Conservation (phyloP, 495 filamentous ascomycete genomes). For the Chlorociboria aeruginascens region DNA sequence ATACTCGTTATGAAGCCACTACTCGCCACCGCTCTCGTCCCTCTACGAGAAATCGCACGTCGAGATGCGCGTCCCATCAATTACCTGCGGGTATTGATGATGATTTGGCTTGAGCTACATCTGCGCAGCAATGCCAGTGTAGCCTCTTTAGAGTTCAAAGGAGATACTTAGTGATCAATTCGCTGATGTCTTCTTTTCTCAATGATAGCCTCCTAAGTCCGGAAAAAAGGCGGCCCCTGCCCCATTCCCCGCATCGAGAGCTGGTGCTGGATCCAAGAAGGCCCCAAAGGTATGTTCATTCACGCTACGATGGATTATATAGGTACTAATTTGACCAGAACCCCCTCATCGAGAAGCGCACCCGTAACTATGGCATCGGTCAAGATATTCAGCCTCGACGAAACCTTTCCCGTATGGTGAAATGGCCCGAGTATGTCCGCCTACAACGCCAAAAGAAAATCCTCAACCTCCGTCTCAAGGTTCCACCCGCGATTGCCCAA, state of each 20-base stretch:
- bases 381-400: slow-evolving; percentile 96
- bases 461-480: slow-evolving; percentile 96
- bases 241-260: slow-evolving; percentile 90
- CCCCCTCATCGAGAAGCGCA: slow-evolving; percentile 96
- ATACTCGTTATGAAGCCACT: slow-evolving; percentile 15
- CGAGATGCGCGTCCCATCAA: slow-evolving; percentile 38
- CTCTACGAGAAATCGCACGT: slow-evolving; percentile 25
- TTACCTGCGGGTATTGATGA: slow-evolving; percentile 45
- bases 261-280: slow-evolving; percentile 77
- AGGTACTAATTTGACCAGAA: slow-evolving; percentile 50
- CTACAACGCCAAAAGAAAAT: slow-evolving; percentile 99
- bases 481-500: slow-evolving; percentile 93
- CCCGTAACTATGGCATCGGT: slow-evolving; percentile 97
- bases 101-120: slow-evolving; percentile 73
- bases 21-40: slow-evolving; percentile 20
- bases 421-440: slow-evolving; percentile 97
- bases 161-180: slow-evolving; percentile 70
- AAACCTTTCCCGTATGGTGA: slow-evolving; percentile 98
- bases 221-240: slow-evolving; percentile 93
- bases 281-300: slow-evolving; percentile 66
- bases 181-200: slow-evolving; percentile 98
- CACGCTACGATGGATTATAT: not conserved
- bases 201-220: slow-evolving; percentile 98
- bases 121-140: slow-evolving; percentile 49
- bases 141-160: slow-evolving; percentile 87